Percentiles rank a stretch among this genome's conserved stretches.
These are phyloP conservation scores for Powellomyces hirtus DNA, from an alignment of 192 early-diverging fungal genomes.

Conservation along the genomic window DNA sequence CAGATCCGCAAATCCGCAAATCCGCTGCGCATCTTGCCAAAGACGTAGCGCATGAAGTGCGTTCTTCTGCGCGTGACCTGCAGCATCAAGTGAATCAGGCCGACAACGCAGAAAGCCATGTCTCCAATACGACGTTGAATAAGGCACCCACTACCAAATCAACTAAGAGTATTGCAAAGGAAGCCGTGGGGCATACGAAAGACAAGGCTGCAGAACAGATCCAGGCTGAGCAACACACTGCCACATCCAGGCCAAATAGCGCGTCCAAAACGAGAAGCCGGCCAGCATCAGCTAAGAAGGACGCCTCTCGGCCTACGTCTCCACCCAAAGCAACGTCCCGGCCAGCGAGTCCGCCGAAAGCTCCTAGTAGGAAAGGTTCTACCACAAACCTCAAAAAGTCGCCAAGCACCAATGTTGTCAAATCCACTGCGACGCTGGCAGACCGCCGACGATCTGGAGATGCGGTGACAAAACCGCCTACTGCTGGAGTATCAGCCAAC, in stretches of 20 bases:
- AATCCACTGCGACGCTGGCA: neutral
- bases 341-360: neutral
- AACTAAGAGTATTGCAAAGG: constrained; percentile 10
- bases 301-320: neutral
- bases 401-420: neutral
- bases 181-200: neutral
- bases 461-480: neutral
- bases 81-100: constrained; percentile 1
- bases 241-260: neutral
- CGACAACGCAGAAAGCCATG: constrained; percentile 2
- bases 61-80: neutral
- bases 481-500: neutral
- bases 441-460: neutral
- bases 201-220: neutral
- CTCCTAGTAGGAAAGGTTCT: constrained; percentile 1
- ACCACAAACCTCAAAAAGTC: constrained; percentile 1
- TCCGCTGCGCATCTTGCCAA: neutral
- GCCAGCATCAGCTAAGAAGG: neutral
- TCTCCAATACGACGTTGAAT: neutral
- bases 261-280: neutral
- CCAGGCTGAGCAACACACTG: neutral
- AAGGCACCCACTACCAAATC: constrained; percentile 2
- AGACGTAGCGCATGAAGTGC: constrained; percentile 4
- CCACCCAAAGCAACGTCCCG: neutral
- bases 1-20: neutral